Base-by-base conservation (phyloP, 768 basidiomycete genomes). In the Leccinum uliginosum region DNA sequence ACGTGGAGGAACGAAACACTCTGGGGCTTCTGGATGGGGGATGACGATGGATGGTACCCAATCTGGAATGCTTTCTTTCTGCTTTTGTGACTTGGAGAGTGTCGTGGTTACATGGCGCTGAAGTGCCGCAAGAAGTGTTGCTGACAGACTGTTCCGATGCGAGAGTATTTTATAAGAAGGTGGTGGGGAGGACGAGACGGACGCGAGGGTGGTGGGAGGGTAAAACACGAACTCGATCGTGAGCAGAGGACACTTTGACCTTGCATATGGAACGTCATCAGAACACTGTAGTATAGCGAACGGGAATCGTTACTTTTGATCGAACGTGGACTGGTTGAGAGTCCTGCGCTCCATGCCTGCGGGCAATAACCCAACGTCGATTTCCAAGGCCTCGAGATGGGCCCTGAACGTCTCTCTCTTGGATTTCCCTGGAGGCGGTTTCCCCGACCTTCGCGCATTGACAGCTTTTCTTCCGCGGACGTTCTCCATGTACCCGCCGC, bases 321-420 rank as follows among this genome's bases (percentile, higher is more conserved):
- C 87, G 84, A 89, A 94, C 23, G 76, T 79, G 7, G 92, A 93
- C 68, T 92, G 89, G 68, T 95, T 97, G 54, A 79, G 62, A 62
- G 79, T 86, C 56, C 85, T 76, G 58, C 83, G 77, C 61, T 88
- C 86, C 93, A 97, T 97, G 12, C 93, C 93, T 27, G 78, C 67
- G 1, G 93, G 85, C 44, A 95, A 78, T 54, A 91, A 62, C 47
- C 90, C 89, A 72, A 93, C 79, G 45, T 87, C 83, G 59, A 93
- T 85, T 46, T 87, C 86, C 59, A 79, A 72, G 32, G 74, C 70
- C 57, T 85, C 85, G 27, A 95, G 79, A 67, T 89, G 83, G 69
- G 79, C 78, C 69, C 80, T 84, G 56, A 95, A 71, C 6, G 82
- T 64, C 62, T 91, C 86, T 54, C 84, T 76, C 72, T 89, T 93